Evolutionary conservation across 2,329 filamentous ascomycete species (phyloP).

Genomic region (Fusarium fujikuroi): DNA sequence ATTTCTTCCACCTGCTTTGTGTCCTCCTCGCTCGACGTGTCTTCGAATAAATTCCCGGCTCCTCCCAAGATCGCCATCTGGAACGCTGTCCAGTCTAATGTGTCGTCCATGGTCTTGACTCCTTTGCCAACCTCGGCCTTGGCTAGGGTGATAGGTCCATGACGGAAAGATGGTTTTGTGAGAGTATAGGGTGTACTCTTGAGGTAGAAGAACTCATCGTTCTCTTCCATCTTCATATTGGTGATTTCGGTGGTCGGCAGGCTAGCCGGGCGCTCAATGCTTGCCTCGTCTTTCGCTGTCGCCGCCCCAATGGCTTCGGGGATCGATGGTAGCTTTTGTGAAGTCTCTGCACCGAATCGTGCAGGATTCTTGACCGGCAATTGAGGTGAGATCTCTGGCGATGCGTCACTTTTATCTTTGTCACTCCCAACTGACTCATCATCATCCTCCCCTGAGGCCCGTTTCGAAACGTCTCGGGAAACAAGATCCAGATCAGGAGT

Average conservation of each 20-base stretch:
- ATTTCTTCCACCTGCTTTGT: conserved; percentile 57
- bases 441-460: neutral
- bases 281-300: conserved; percentile 11
- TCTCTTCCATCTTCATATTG: conserved; percentile 45
- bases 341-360: conserved; percentile 16
- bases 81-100: conserved; percentile 71
- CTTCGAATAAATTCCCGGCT: conserved; percentile 62
- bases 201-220: conserved; percentile 60
- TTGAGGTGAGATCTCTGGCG: conserved; percentile 6
- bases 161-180: conserved; percentile 61
- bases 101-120: conserved; percentile 56
- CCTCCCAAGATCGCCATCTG: conserved; percentile 72
- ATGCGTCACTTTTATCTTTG: conserved; percentile 3
- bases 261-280: conserved; percentile 9
- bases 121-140: conserved; percentile 55
- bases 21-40: conserved; percentile 58
- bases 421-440: conserved; percentile 7
- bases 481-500: conserved; percentile 39
- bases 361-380: conserved; percentile 40
- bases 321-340: conserved; percentile 40
- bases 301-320: conserved; percentile 36
- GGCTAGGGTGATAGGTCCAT: conserved; percentile 65
- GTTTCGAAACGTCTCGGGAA: conserved; percentile 40
- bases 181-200: conserved; percentile 61
- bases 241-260: neutral